phyloP scores from a whole-genome alignment of 2,329 filamentous ascomycete species.

The Aureobasidium sp. region DNA sequence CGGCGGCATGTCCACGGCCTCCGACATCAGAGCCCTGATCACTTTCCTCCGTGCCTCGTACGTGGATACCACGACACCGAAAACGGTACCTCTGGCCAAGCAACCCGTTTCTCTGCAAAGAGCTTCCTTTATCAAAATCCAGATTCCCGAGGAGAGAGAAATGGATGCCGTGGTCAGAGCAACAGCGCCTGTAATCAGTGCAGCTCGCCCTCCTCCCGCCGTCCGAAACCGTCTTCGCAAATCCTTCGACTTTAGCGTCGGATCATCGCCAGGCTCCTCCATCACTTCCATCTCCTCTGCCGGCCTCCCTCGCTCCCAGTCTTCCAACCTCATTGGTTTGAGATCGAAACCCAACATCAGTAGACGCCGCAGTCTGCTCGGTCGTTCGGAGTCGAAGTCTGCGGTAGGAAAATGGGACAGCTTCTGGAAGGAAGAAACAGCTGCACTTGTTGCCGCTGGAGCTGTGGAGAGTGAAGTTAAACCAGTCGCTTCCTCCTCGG shows the following conservation, averaged over 20 bases:
- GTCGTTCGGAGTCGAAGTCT: neutral
- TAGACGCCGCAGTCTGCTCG: neutral
- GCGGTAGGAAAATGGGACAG: neutral
- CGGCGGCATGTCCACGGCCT: conserved; percentile 76
- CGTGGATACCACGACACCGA: conserved; percentile 16
- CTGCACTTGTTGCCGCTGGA: neutral
- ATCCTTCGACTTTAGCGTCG: neutral
- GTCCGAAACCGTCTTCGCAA: conserved; percentile 3
- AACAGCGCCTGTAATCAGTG: neutral
- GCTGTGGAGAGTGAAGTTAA: neutral
- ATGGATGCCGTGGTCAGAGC: neutral
- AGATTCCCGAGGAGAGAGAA: neutral
- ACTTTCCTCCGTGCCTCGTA: conserved; percentile 27
- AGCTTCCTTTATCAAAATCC: conserved; percentile 1
- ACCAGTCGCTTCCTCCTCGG: neutral
- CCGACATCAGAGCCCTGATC: conserved; percentile 65
- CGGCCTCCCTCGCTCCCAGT: neutral
- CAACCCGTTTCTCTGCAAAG: neutral
- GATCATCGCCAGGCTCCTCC: neutral
- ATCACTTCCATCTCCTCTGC: neutral
- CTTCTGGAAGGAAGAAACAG: neutral
- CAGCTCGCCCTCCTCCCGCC: neutral
- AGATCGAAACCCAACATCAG: neutral
- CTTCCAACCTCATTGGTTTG: neutral
- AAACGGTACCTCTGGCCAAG: neutral